Evolutionary conservation across 768 basidiomycete genomes (phyloP).

Genomic region (Pleurotus sapidus): DNA sequence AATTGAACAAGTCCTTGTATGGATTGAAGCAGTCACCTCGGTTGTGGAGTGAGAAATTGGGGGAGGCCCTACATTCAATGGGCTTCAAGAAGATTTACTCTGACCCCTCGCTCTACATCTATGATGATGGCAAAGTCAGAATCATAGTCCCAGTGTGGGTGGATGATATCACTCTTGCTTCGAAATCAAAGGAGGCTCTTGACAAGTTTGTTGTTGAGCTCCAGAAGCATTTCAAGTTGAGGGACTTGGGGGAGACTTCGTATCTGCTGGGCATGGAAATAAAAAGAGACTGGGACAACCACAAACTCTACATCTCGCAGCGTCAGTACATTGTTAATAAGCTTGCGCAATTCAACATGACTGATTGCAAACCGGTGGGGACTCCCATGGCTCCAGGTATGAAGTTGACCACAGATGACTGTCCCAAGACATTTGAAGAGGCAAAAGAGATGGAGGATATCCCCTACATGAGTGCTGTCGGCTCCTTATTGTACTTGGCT

Average conservation of each 20-base stretch:
- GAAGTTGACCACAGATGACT: slow-evolving; percentile 15
- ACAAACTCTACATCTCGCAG: slow-evolving; percentile 24
- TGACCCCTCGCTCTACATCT: slow-evolving; percentile 27
- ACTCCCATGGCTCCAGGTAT: slow-evolving; percentile 28
- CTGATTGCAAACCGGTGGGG: slow-evolving; percentile 23
- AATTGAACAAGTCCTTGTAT: too few species aligned
- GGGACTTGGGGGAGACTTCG: slow-evolving; percentile 22
- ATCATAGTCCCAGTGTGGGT: slow-evolving; percentile 28
- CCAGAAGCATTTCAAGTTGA: slow-evolving; percentile 20
- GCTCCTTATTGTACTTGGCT: slow-evolving; percentile 16
- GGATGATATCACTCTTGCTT: slow-evolving; percentile 27
- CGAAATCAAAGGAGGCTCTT: slow-evolving; percentile 13
- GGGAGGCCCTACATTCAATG: slow-evolving; percentile 15
- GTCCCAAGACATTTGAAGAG: slow-evolving; percentile 19
- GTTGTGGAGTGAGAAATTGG: neutral
- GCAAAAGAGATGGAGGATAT: slow-evolving; percentile 17
- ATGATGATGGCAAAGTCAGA: slow-evolving; percentile 13
- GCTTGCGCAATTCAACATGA: slow-evolving; percentile 22
- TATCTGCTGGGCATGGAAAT: slow-evolving; percentile 29
- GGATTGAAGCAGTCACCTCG: too few species aligned
- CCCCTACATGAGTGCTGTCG: slow-evolving; percentile 27
- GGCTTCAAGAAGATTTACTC: slow-evolving; percentile 18
- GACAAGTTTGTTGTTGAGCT: slow-evolving; percentile 22
- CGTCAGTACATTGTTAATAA: slow-evolving; percentile 20
- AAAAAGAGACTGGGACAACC: slow-evolving; percentile 12